Percentiles rank a stretch among this genome's conserved stretches.
Conservation (phyloP, 306 rosid genomes). For the Acacia acuminata region DNA sequence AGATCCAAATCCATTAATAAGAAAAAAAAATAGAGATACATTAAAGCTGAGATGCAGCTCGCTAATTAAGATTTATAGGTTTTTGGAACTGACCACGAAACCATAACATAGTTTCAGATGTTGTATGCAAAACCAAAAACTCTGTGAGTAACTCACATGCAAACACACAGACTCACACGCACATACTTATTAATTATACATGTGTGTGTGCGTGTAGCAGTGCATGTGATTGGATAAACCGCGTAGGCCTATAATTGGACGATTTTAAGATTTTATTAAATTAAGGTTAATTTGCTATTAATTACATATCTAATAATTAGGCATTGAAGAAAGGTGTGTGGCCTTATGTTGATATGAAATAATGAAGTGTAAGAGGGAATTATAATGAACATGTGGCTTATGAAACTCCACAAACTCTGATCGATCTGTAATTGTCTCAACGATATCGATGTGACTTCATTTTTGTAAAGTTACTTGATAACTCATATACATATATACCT, state of each 20-base stretch:
- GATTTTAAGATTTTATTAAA: background rate
- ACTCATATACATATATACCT: background rate
- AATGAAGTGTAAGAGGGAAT: background rate
- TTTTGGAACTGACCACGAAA: background rate
- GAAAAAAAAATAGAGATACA: too few relatives aligned
- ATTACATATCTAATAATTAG: background rate
- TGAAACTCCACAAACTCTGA: background rate
- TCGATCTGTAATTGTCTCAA: background rate
- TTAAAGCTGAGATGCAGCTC: constrained; percentile 26
- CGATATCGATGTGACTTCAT: background rate
- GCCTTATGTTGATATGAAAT: background rate
- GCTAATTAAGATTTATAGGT: background rate
- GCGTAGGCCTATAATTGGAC: background rate
- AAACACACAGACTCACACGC: background rate
- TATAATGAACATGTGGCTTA: background rate
- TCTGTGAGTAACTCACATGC: constrained; percentile 15
- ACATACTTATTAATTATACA: too few relatives aligned
- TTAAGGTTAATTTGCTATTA: background rate
- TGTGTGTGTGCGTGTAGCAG: background rate
- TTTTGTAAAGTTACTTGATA: background rate
- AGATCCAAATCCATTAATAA: constrained; percentile 24
- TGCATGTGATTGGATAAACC: background rate
- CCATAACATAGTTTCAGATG: background rate
- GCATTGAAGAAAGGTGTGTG: background rate
- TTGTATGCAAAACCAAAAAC: background rate